Conservation (phyloP, 768 basidiomycete genomes). For the Lactarius psammicola region DNA sequence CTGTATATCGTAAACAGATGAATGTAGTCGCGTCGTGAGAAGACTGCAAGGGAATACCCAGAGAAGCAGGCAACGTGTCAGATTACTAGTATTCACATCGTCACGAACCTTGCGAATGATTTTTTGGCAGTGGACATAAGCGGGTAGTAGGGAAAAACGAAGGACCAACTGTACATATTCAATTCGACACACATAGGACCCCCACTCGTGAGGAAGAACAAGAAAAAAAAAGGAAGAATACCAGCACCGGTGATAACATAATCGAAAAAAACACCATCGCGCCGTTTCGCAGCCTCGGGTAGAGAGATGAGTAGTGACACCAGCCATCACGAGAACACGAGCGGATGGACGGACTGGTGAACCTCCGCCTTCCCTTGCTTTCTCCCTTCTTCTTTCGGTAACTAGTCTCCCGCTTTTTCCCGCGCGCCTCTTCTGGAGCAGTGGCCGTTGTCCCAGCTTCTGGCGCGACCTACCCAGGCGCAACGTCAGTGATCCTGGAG, state of each 20-base stretch:
- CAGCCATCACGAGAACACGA: slow-evolving; percentile 26
- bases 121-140: slow-evolving; percentile 19
- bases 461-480: slow-evolving; percentile 30
- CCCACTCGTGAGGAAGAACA: slow-evolving; percentile 6
- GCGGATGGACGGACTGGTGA: slow-evolving; percentile 37
- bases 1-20: not conserved
- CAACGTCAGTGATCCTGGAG: slow-evolving; percentile 36
- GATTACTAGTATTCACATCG: slow-evolving; percentile 16
- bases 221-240: slow-evolving; percentile 22
- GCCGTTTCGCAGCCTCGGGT: slow-evolving; percentile 18
- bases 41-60: not conserved
- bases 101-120: slow-evolving; percentile 23
- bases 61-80: slow-evolving; percentile 7
- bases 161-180: slow-evolving; percentile 35
- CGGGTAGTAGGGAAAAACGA: slow-evolving; percentile 24
- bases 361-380: slow-evolving; percentile 26
- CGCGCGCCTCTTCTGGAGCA: slow-evolving; percentile 58
- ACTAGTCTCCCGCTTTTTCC: slow-evolving; percentile 72
- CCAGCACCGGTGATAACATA: slow-evolving; percentile 30
- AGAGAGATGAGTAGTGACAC: slow-evolving; percentile 30
- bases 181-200: slow-evolving; percentile 13
- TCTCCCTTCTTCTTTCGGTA: slow-evolving; percentile 1
- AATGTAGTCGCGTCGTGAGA: not conserved
- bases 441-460: slow-evolving; percentile 15
- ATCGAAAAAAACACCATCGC: slow-evolving; percentile 7